Evolutionary conservation across 2,329 filamentous ascomycete genomes (phyloP).

Genomic region (Sclerotinia nivalis): DNA sequence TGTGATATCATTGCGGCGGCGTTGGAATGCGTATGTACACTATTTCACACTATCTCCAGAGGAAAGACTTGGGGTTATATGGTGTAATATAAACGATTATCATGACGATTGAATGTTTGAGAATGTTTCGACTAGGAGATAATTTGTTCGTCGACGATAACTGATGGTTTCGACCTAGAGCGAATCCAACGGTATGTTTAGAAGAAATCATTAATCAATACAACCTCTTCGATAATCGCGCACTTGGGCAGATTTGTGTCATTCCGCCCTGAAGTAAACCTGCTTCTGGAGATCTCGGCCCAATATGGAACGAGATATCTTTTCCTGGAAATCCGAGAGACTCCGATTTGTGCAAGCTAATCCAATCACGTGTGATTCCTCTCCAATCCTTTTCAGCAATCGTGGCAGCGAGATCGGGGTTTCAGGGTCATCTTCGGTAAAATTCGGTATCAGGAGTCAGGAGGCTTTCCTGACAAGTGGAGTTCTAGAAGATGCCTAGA

Average conservation of each 20-base stretch:
- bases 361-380: background rate
- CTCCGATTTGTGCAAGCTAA: background rate
- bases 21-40: constrained; percentile 29
- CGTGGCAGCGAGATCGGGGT: constrained; percentile 10
- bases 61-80: background rate
- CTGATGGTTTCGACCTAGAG: background rate
- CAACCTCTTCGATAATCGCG: background rate
- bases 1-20: constrained; percentile 36
- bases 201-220: constrained; percentile 4
- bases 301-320: background rate
- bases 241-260: constrained; percentile 7
- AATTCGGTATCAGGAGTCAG: background rate
- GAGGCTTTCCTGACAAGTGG: background rate
- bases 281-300: background rate
- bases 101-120: background rate
- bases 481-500: constrained; percentile 19
- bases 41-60: background rate
- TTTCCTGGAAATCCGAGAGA: background rate
- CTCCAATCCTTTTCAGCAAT: background rate
- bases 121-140: constrained; percentile 11
- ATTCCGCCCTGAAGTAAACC: background rate
- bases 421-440: background rate
- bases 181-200: background rate
- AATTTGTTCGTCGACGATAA: background rate
- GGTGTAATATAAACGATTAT: constrained; percentile 9